Evolutionary conservation across 2,329 filamentous ascomycete genomes (phyloP).

Genomic region (Fragosphaeria purpurea): DNA sequence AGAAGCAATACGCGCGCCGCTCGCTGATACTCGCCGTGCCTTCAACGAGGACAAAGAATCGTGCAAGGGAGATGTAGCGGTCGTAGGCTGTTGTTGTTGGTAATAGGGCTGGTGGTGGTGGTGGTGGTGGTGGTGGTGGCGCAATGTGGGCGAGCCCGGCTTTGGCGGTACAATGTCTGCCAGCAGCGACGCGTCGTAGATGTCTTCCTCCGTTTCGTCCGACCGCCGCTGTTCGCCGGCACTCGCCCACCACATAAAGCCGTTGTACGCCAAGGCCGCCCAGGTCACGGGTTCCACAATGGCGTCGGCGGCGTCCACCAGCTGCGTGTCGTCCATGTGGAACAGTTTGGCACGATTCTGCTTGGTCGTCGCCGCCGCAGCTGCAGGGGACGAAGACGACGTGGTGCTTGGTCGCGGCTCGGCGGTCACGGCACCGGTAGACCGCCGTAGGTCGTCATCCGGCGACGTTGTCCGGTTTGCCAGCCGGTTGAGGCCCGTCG

Average conservation of each 20-base stretch:
- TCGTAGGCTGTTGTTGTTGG: background rate
- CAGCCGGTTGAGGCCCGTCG: slow-evolving; percentile 48
- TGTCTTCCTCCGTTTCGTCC: slow-evolving; percentile 49
- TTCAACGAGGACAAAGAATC: slow-evolving; percentile 37
- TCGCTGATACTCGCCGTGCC: slow-evolving; percentile 21
- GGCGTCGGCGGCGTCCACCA: slow-evolving; percentile 40
- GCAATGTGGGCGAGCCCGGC: slow-evolving; percentile 1
- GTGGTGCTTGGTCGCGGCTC: too few species aligned
- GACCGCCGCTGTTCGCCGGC: slow-evolving; percentile 61
- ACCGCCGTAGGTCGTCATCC: too few species aligned
- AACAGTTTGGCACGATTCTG: background rate
- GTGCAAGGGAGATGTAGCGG: slow-evolving; percentile 16
- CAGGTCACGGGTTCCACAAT: slow-evolving; percentile 55
- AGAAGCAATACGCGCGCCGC: slow-evolving; percentile 9
- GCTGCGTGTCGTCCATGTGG: slow-evolving; percentile 23
- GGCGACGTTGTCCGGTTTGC: slow-evolving; percentile 4
- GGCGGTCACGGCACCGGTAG: background rate
- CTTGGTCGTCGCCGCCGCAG: slow-evolving; percentile 11
- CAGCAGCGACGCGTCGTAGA: slow-evolving; percentile 45
- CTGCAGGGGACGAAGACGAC: background rate
- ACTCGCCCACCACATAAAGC: slow-evolving; percentile 86
- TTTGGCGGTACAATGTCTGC: slow-evolving; percentile 36
- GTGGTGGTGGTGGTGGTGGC: background rate
- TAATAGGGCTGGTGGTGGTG: slow-evolving; percentile 1
- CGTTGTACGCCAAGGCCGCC: slow-evolving; percentile 67